Evolutionary conservation across 345 rosid species (phyloP).

Genomic region (Populus ilicifolia): DNA sequence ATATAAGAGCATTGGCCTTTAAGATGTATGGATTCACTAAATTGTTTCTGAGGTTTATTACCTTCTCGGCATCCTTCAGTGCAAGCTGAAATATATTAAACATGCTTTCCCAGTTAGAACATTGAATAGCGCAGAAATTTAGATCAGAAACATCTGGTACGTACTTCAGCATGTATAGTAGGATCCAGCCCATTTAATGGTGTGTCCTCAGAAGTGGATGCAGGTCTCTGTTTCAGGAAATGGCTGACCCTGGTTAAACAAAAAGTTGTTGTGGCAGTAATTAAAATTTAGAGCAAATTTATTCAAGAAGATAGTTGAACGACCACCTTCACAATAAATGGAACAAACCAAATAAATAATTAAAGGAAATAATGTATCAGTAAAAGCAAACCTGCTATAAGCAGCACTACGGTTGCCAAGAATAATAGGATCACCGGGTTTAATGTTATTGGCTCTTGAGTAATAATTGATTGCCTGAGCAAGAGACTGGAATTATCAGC

Average conservation of each 20-base stretch:
- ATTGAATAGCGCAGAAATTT: neutral
- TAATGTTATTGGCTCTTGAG: constrained; percentile 70
- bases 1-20: constrained; percentile 66
- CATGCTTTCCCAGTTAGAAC: neutral
- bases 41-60: constrained; percentile 47
- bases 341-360: neutral
- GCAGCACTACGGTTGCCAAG: constrained; percentile 80
- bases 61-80: constrained; percentile 85
- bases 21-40: constrained; percentile 51
- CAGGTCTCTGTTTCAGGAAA: constrained; percentile 62
- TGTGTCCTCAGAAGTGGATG: constrained; percentile 64
- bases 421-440: constrained; percentile 67
- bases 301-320: constrained; percentile 7
- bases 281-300: neutral
- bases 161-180: constrained; percentile 89
- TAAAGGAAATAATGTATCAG: neutral
- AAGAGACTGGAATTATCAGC: constrained; percentile 13
- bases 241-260: constrained; percentile 60
- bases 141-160: constrained; percentile 17
- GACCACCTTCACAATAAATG: neutral
- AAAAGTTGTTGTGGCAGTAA: constrained; percentile 20
- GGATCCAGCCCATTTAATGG: constrained; percentile 88
- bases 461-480: constrained; percentile 67
- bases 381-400: constrained; percentile 58
- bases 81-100: constrained; percentile 61